A percentile compares a stretch with the other conserved stretches of the same genome.
Evolutionary conservation across 164 flowering plant species (phyloP).

Genomic region (Vitis rupestris): DNA sequence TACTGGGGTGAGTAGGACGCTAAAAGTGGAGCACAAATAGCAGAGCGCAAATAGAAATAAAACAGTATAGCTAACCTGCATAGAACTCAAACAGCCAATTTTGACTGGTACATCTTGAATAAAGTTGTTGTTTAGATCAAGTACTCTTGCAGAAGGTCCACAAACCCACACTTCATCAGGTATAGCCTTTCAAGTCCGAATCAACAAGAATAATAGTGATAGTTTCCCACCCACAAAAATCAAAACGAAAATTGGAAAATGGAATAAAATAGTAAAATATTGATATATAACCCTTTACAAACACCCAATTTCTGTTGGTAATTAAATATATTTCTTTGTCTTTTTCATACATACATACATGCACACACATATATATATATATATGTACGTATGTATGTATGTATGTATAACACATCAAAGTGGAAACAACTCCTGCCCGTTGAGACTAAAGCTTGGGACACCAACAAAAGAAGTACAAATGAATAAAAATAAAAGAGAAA

Average conservation of each 20-base stretch:
- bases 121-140: slow-evolving; percentile 65
- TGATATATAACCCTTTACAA: not conserved
- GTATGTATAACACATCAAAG: too few relatives aligned
- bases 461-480: too few relatives aligned
- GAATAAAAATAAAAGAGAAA: too few relatives aligned
- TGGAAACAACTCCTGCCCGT: too few relatives aligned
- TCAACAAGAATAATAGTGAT: slow-evolving; percentile 4
- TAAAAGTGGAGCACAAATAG: not conserved
- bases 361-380: too few relatives aligned
- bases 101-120: slow-evolving; percentile 48
- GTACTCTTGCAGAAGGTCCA: slow-evolving; percentile 60
- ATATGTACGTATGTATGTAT: too few relatives aligned
- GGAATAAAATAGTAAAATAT: not conserved
- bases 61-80: slow-evolving; percentile 41
- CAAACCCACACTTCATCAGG: slow-evolving; percentile 88
- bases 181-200: slow-evolving; percentile 43
- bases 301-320: too few relatives aligned
- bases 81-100: slow-evolving; percentile 45
- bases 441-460: too few relatives aligned
- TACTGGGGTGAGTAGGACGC: too few relatives aligned
- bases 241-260: not conserved
- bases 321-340: too few relatives aligned
- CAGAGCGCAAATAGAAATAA: slow-evolving; percentile 1
- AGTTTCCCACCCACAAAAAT: not conserved
- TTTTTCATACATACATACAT: too few relatives aligned